Percentiles rank a stretch among this genome's conserved stretches.
phyloP scores from a whole-genome alignment of 1,139 yeast genomes.

The Pneumocystis jirovecii region DNA sequence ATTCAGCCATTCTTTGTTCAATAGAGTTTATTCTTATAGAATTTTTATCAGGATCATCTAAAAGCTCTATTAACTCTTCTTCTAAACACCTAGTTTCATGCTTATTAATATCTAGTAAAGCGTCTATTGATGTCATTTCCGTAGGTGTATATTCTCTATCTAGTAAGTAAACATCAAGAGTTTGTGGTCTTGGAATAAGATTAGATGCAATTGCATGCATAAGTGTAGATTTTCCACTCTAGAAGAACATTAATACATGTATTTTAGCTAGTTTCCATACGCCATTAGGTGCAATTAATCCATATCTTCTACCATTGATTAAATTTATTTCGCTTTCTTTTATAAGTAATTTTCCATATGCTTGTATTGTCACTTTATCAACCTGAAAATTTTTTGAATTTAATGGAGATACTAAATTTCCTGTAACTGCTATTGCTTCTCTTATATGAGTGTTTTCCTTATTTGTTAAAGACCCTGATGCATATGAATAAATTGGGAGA shows the following conservation, averaged over 20 bases:
- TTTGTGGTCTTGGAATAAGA: slow-evolving; percentile 88
- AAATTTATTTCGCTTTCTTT: slow-evolving; percentile 85
- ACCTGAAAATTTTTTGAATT: slow-evolving; percentile 13
- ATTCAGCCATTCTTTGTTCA: slow-evolving; percentile 11
- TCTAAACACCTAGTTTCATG: slow-evolving; percentile 80
- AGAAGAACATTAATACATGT: slow-evolving; percentile 17
- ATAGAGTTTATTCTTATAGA: slow-evolving; percentile 12
- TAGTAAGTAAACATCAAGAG: slow-evolving; percentile 76
- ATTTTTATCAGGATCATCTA: slow-evolving; percentile 14
- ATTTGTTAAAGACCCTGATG: slow-evolving; percentile 11
- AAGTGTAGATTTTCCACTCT: slow-evolving; percentile 79
- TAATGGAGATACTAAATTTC: slow-evolving; percentile 12
- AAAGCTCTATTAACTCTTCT: slow-evolving; percentile 67
- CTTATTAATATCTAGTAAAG: slow-evolving; percentile 95
- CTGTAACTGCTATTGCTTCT: slow-evolving; percentile 13
- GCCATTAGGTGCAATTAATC: slow-evolving; percentile 94
- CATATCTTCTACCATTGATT: slow-evolving; percentile 94
- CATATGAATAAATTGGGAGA: slow-evolving; percentile 10
- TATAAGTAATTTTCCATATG: slow-evolving; percentile 69
- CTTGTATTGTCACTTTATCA: slow-evolving; percentile 12
- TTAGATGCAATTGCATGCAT: slow-evolving; percentile 86
- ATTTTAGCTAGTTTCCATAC: slow-evolving; percentile 28
- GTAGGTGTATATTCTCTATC: slow-evolving; percentile 97
- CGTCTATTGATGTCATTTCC: slow-evolving; percentile 82
- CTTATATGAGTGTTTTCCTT: slow-evolving; percentile 10